Evolutionary conservation across 768 basidiomycete species (phyloP).

Genomic region (Termitomyces heimii): DNA sequence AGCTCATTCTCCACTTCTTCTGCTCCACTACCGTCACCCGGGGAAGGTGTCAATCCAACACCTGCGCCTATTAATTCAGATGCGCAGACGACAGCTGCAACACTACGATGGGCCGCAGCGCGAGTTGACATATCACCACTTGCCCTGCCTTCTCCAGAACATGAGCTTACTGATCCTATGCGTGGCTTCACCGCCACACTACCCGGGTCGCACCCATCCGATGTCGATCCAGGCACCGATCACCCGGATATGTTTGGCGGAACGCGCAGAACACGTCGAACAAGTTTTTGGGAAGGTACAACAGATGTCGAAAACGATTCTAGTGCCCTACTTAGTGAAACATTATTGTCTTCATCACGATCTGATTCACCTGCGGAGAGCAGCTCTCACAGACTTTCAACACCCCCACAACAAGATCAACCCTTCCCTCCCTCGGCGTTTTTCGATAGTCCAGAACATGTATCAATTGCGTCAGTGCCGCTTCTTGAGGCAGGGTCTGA

Average conservation of each 20-base stretch:
- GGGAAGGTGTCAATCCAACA: slow-evolving; percentile 14
- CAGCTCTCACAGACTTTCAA: background rate
- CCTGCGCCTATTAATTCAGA: slow-evolving; percentile 35
- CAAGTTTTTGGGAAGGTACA: slow-evolving; percentile 76
- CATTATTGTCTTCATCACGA: slow-evolving; percentile 1
- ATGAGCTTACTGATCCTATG: slow-evolving; percentile 89
- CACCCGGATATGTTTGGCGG: slow-evolving; percentile 40
- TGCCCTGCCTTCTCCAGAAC: slow-evolving; percentile 84
- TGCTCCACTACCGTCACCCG: slow-evolving; percentile 12
- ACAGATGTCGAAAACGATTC: slow-evolving; percentile 48
- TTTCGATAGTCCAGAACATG: background rate
- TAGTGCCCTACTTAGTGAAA: slow-evolving; percentile 5
- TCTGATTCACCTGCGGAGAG: background rate
- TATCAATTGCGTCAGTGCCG: slow-evolving; percentile 8
- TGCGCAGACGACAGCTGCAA: slow-evolving; percentile 64
- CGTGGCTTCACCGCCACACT: slow-evolving; percentile 63
- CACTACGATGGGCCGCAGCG: slow-evolving; percentile 82
- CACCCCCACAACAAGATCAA: slow-evolving; percentile 2
- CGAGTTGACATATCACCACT: slow-evolving; percentile 82
- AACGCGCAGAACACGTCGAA: slow-evolving; percentile 50
- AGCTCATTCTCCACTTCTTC: slow-evolving; percentile 18
- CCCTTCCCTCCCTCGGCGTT: background rate
- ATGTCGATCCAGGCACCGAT: slow-evolving; percentile 16
- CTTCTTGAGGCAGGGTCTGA: background rate
- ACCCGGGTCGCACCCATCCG: slow-evolving; percentile 50